Base-by-base conservation (phyloP, 495 filamentous ascomycete genomes). In the Talaromyces ruber region DNA sequence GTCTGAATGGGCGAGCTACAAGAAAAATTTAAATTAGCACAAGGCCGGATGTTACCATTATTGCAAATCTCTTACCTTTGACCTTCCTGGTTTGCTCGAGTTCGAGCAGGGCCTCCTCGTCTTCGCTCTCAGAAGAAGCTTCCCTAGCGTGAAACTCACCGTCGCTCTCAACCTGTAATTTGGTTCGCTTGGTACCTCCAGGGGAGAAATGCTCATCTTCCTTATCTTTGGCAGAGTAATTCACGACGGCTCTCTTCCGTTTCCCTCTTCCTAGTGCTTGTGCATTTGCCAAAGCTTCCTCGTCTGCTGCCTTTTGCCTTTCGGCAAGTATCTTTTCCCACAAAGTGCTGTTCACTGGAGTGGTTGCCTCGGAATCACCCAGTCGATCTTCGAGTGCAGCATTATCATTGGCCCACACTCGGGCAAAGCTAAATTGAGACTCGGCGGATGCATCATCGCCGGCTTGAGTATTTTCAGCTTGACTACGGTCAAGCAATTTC, bases 311-410 rank as follows among this genome's bases (percentile, higher is more conserved):
- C 54, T 82, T 84, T 66, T 96, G 91, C 26, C 94, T 88, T 68
- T 93, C 81, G 54, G 85, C 81, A 18, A 98, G 79, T 52, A 98
- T 94, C 63, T 86, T 85, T 26, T 95, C 92, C 94, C 94, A 98
- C 2, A 94, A 82, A 22, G 82, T 83, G n/a, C 79, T 71, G 68
- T 86, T 85, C 1, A 77, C 72, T 1, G 73, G 64, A 0, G 61
- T 51, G 3, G 71, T 58, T 7, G 71, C 65, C 11, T 82, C 78
- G 1, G 75, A 65, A 21, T 85, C 82, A 30, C 83, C 68, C 12
- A 89, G 66, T 3, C 82, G 76, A 14, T 87, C 87, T 18, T 84
- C 83, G 0, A 90, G 70, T n/a, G 81, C 72, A 5, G 76, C 80
- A 61, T 85, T 82, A 16, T 96, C 88, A 68, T 95, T 95, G 11